Evolutionary conservation across 1,139 yeast genomes (phyloP).

Genomic region (Scheffersomyces insectosa): DNA sequence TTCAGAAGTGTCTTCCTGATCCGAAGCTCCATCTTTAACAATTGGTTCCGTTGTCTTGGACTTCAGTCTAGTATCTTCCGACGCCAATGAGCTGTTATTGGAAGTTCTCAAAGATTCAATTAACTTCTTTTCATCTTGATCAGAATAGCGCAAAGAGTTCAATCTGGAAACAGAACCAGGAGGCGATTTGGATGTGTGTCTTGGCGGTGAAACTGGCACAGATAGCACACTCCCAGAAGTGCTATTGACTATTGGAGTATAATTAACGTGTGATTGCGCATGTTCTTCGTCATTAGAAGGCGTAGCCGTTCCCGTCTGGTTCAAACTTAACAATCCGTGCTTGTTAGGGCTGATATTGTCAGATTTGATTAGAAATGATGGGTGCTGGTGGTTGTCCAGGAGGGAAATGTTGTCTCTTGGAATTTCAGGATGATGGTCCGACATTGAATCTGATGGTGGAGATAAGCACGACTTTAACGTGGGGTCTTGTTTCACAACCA

Average conservation of each 20-base stretch:
- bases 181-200: constrained; percentile 5
- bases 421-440: constrained; percentile 1
- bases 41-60: neutral
- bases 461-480: constrained; percentile 26
- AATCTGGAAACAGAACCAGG: constrained; percentile 9
- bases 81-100: neutral
- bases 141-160: constrained; percentile 16
- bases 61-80: neutral
- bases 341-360: constrained; percentile 25
- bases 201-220: constrained; percentile 8
- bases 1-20: neutral
- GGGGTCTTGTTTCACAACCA: constrained; percentile 22
- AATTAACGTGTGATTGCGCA: constrained; percentile 7
- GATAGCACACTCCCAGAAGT: constrained; percentile 6
- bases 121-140: constrained; percentile 13
- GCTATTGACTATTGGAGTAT: constrained; percentile 6
- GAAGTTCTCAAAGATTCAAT: constrained; percentile 10
- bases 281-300: constrained; percentile 5
- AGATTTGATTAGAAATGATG: constrained; percentile 18
- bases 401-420: constrained; percentile 1
- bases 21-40: neutral
- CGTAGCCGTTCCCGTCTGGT: constrained; percentile 6
- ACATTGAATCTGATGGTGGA: constrained; percentile 7
- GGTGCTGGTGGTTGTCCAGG: constrained; percentile 13
- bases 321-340: constrained; percentile 18